Conservation (phyloP, 2,329 filamentous ascomycete genomes). For the Parastagonospora nodorum region DNA sequence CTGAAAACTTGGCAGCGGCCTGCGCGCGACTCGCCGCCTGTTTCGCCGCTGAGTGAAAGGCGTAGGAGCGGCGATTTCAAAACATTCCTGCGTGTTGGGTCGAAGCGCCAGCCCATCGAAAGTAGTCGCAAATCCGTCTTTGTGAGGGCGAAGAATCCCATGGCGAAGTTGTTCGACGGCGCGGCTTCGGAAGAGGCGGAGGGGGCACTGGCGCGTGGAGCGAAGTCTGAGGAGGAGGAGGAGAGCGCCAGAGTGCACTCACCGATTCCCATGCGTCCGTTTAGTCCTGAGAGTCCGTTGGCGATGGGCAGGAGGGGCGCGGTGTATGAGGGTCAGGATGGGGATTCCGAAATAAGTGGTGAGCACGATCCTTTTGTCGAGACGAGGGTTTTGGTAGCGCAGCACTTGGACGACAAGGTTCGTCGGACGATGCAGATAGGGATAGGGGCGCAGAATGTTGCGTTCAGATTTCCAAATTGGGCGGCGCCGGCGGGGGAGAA, state of each 20-base stretch:
- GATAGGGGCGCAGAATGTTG: background rate
- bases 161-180: slow-evolving; percentile 30
- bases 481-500: background rate
- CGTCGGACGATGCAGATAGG: background rate
- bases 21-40: too few relatives aligned
- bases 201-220: background rate
- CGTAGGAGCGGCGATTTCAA: too few relatives aligned
- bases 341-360: background rate
- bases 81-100: too few relatives aligned
- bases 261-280: background rate
- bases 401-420: too few relatives aligned
- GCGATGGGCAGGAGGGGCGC: background rate
- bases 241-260: background rate
- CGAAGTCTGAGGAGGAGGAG: too few relatives aligned
- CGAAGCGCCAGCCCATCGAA: background rate
- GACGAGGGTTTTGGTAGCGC: background rate
- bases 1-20: too few relatives aligned
- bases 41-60: too few relatives aligned
- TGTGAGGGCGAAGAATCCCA: slow-evolving; percentile 15
- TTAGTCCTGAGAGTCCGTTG: background rate
- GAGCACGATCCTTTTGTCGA: slow-evolving; percentile 2
- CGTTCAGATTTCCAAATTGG: background rate
- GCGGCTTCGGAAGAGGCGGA: background rate
- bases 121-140: slow-evolving; percentile 13
- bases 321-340: background rate